Evolutionary conservation across 495 filamentous ascomycete species (phyloP).

Genomic region (Lophium mytilinum): DNA sequence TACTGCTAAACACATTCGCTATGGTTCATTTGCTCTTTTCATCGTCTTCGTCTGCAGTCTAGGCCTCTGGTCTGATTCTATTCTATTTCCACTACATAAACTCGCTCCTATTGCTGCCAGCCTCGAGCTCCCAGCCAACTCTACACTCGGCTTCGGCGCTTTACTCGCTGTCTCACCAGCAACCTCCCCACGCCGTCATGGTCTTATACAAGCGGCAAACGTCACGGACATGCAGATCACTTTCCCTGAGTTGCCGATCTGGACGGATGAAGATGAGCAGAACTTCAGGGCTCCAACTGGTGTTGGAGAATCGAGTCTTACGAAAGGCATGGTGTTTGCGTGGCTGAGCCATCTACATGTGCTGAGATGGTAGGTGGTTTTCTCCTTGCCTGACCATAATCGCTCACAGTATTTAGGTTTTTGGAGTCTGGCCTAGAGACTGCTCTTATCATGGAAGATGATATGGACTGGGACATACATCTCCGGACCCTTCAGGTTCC

Average conservation of each 20-base stretch:
- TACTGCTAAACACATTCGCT: too few relatives aligned
- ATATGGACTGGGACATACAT: slow-evolving; percentile 37
- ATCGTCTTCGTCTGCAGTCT: too few relatives aligned
- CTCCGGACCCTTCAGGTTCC: slow-evolving; percentile 27
- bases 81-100: too few relatives aligned
- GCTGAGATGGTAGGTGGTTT: slow-evolving; percentile 18
- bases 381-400: too few relatives aligned
- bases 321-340: slow-evolving; percentile 16
- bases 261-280: slow-evolving; percentile 24
- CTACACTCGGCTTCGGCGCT: slow-evolving; percentile 13
- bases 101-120: too few relatives aligned
- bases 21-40: too few relatives aligned
- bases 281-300: slow-evolving; percentile 7
- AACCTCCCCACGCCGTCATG: slow-evolving; percentile 20
- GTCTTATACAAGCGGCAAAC: slow-evolving; percentile 27
- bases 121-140: background rate
- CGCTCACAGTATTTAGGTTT: slow-evolving; percentile 16
- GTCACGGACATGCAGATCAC: slow-evolving; percentile 29
- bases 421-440: slow-evolving; percentile 33
- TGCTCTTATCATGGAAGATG: slow-evolving; percentile 39
- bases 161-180: slow-evolving; percentile 25
- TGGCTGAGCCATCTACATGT: slow-evolving; percentile 31
- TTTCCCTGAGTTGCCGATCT: slow-evolving; percentile 26
- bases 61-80: too few relatives aligned
- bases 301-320: slow-evolving; percentile 11